Percentiles rank a stretch among this genome's conserved stretches.
These are phyloP conservation scores for Colletotrichum somersetense DNA, from an alignment of 2,329 filamentous ascomycete species.

Conservation along the genomic window DNA sequence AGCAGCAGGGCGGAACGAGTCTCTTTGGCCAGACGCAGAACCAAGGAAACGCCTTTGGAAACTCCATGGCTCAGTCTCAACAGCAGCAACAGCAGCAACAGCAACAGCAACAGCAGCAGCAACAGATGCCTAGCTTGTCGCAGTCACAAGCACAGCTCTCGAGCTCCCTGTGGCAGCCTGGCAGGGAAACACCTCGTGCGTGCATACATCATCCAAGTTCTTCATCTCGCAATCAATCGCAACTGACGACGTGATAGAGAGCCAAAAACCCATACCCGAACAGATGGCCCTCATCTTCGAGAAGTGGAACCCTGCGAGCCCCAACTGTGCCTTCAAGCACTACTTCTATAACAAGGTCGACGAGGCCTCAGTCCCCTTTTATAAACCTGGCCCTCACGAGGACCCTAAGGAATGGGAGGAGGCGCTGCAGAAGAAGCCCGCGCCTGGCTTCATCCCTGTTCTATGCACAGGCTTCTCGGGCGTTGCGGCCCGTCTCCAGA, in stretches of 20 bases:
- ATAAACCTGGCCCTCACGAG: constrained; percentile 76
- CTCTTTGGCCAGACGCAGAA: constrained; percentile 55
- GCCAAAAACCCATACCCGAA: constrained; percentile 79
- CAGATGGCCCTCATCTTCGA: constrained; percentile 78
- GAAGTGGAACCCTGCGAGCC: constrained; percentile 79
- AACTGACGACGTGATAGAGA: constrained; percentile 53
- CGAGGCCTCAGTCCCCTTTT: constrained; percentile 80
- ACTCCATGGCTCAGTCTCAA: constrained; percentile 51
- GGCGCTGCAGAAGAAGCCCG: constrained; percentile 83
- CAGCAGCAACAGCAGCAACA: constrained; percentile 50
- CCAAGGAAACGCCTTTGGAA: constrained; percentile 53
- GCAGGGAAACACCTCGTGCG: constrained; percentile 64
- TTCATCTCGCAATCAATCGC: neutral
- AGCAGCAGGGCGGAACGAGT: constrained; percentile 48
- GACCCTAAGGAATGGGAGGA: constrained; percentile 87
- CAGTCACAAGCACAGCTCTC: constrained; percentile 62
- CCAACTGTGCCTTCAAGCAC: constrained; percentile 80
- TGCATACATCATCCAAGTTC: constrained; percentile 6
- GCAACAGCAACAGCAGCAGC: constrained; percentile 58
- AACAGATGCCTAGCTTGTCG: constrained; percentile 58
- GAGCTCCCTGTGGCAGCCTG: constrained; percentile 66
- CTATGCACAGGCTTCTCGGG: constrained; percentile 80
- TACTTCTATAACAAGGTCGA: constrained; percentile 92
- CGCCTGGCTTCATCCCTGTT: constrained; percentile 80
- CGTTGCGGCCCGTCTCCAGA: constrained; percentile 77